Percentiles rank a stretch among this genome's conserved stretches.
Evolutionary conservation across 1,139 yeast genomes (phyloP).

Genomic region (Magnusiomyces tetraspermus): DNA sequence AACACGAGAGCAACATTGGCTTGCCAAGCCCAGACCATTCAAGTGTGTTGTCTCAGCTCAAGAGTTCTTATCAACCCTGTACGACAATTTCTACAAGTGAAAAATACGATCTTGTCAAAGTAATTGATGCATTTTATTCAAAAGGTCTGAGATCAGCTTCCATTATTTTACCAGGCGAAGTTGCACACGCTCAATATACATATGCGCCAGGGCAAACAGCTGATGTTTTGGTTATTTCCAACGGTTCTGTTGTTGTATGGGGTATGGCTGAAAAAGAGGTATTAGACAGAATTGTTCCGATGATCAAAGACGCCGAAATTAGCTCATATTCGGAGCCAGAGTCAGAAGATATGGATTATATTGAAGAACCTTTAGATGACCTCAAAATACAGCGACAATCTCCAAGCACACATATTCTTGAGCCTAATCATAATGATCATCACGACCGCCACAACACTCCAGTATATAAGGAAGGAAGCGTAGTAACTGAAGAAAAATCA

Average conservation of each 20-base stretch:
- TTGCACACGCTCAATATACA: conserved; percentile 39
- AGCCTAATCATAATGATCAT: too few species aligned
- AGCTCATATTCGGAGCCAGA: conserved; percentile 47
- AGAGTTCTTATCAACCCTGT: conserved; percentile 30
- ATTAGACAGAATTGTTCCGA: conserved; percentile 37
- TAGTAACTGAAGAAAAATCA: too few species aligned
- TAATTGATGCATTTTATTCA: conserved; percentile 31
- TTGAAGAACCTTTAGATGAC: conserved; percentile 38
- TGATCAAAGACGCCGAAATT: conserved; percentile 41
- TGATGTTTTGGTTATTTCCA: conserved; percentile 55
- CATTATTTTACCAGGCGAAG: conserved; percentile 62
- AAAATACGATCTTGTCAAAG: conserved; percentile 46
- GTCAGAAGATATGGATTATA: conserved; percentile 79
- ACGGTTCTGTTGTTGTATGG: conserved; percentile 80
- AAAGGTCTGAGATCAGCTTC: conserved; percentile 35
- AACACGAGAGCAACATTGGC: neutral
- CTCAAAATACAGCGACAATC: neutral
- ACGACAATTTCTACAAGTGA: conserved; percentile 68
- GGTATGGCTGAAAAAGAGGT: conserved; percentile 48
- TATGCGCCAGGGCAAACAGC: conserved; percentile 33
- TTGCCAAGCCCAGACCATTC: neutral
- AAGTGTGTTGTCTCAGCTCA: neutral
- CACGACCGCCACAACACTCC: too few species aligned
- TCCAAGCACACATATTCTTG: too few species aligned
- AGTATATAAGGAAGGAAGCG: too few species aligned